Evolutionary conservation across 495 filamentous ascomycete genomes (phyloP).

Genomic region (Bathelium albidoporum): DNA sequence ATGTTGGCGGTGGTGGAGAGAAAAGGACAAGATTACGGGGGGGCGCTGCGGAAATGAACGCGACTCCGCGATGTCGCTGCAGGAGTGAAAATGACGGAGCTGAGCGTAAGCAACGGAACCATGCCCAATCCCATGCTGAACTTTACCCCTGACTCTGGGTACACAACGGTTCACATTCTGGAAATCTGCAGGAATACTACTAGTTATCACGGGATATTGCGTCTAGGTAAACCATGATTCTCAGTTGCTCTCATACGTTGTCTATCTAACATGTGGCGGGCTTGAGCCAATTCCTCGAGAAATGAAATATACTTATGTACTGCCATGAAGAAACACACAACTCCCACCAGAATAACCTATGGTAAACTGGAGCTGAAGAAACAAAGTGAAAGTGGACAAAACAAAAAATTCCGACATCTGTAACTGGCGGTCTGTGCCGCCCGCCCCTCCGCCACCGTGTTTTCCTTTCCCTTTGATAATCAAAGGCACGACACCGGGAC

Average conservation of each 20-base stretch:
- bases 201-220: not conserved
- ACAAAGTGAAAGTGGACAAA: not conserved
- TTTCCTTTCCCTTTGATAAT: not conserved
- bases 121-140: no score
- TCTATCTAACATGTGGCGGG: conserved; percentile 1
- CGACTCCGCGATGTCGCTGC: not conserved
- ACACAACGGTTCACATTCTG: no score
- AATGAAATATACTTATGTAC: not conserved
- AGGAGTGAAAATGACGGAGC: no score
- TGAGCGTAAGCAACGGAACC: no score
- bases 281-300: not conserved
- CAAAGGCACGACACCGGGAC: not conserved
- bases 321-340: not conserved
- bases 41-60: not conserved
- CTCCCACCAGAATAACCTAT: not conserved
- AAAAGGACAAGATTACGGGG: not conserved
- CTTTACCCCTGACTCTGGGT: no score
- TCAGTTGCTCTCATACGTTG: not conserved
- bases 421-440: not conserved
- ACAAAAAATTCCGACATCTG: conserved; percentile 1
- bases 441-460: not conserved
- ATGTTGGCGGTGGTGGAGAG: not conserved
- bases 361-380: not conserved
- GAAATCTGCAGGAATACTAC: not conserved
- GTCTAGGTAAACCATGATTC: not conserved